phyloP scores from a whole-genome alignment of 805 yeast genomes.

The Lachancea quebecensis region DNA sequence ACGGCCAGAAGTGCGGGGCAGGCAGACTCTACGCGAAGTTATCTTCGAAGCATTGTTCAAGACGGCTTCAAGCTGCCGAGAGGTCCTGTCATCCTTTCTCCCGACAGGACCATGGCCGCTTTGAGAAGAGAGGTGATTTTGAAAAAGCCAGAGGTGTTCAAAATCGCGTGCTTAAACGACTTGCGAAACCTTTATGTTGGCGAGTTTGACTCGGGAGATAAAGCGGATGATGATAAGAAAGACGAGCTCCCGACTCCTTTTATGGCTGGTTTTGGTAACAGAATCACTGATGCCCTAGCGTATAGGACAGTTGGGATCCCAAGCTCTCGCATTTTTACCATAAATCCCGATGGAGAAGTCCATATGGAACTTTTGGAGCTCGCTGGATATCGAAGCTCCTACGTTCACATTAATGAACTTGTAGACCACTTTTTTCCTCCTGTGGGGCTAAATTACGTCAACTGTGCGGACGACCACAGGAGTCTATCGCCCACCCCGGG shows the following conservation, averaged over 20 bases:
- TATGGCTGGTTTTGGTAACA: constrained; percentile 95
- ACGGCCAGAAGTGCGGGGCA: constrained; percentile 95
- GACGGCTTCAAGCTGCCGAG: constrained; percentile 65
- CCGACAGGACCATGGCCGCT: constrained; percentile 96
- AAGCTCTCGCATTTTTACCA: constrained; percentile 88
- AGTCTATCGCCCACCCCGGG: constrained; percentile 30
- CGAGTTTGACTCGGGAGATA: constrained; percentile 6
- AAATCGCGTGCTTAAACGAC: constrained; percentile 93
- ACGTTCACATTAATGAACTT: constrained; percentile 82
- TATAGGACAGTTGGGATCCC: constrained; percentile 93
- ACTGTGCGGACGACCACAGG: constrained; percentile 29
- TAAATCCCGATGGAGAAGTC: constrained; percentile 93
- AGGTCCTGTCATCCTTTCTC: constrained; percentile 93
- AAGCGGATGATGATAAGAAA: constrained; percentile 10
- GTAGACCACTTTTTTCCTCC: constrained; percentile 98
- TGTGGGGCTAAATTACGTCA: constrained; percentile 30
- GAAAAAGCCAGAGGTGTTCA: constrained; percentile 96
- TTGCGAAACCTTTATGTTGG: constrained; percentile 58
- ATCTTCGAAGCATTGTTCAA: constrained; percentile 71
- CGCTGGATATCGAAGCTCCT: constrained; percentile 86
- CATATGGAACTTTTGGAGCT: constrained; percentile 93
- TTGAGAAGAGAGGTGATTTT: constrained; percentile 83
- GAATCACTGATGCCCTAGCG: constrained; percentile 93
- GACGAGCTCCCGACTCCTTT: constrained; percentile 67
- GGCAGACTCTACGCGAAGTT: constrained; percentile 85